Conservation (phyloP, 192 early-diverging fungal genomes). For the Umbelopsis sp. region DNA sequence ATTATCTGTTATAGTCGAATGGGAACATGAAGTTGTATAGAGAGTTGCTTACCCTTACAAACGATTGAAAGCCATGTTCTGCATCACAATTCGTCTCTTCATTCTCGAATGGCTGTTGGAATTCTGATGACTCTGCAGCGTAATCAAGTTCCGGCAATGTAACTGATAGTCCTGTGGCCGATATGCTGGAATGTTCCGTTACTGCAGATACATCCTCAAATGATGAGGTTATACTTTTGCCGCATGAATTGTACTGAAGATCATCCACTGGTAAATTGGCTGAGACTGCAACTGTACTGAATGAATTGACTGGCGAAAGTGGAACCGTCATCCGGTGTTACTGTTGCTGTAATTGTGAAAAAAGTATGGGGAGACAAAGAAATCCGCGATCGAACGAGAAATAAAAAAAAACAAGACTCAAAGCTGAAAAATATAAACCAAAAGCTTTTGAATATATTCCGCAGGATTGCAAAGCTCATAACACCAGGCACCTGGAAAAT, state of each 20-base stretch:
- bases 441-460: conserved; percentile 15
- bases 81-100: too few species aligned
- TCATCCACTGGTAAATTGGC: neutral
- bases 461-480: neutral
- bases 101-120: too few species aligned
- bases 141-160: neutral
- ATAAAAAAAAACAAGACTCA: neutral
- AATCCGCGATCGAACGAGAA: conserved; percentile 6
- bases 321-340: conserved; percentile 10
- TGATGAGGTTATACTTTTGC: neutral
- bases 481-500: neutral
- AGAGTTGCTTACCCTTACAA: too few species aligned
- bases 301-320: neutral
- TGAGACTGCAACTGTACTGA: neutral
- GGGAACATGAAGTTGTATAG: too few species aligned
- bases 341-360: neutral
- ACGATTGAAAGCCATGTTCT: too few species aligned
- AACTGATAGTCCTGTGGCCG: neutral
- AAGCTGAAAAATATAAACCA: neutral
- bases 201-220: neutral
- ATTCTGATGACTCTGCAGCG: neutral
- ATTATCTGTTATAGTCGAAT: too few species aligned
- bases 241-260: neutral
- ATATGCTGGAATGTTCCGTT: conserved; percentile 6
- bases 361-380: conserved; percentile 1